Percentiles rank a stretch among this genome's conserved stretches.
Conservation (phyloP, 345 rosid species). For the Kernera saxatilis region DNA sequence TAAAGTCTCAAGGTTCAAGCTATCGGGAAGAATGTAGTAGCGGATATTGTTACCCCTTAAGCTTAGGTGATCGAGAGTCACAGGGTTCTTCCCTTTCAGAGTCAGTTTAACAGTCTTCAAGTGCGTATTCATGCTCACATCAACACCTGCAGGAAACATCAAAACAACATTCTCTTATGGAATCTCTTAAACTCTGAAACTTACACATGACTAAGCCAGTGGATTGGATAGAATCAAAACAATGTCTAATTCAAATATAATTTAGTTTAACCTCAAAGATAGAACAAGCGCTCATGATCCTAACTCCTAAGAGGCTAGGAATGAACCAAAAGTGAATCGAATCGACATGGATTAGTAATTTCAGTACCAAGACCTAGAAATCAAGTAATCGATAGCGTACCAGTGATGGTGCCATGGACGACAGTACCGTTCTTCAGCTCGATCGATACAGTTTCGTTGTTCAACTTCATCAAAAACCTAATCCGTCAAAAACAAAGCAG, state of each 20-base stretch:
- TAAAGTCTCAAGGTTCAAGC: conserved; percentile 93
- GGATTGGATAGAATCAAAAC: too few species aligned
- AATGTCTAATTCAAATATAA: too few species aligned
- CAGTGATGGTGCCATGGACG: conserved; percentile 94
- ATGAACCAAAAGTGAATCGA: neutral
- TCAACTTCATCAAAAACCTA: conserved; percentile 97
- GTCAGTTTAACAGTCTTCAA: conserved; percentile 89
- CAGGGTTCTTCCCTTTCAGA: conserved; percentile 87
- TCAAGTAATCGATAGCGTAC: too few species aligned
- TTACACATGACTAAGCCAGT: neutral
- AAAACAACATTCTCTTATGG: neutral
- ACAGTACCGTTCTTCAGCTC: conserved; percentile 96
- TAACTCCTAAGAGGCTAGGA: too few species aligned
- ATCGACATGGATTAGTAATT: neutral
- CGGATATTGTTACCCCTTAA: conserved; percentile 95
- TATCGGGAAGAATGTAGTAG: conserved; percentile 96
- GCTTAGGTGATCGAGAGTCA: conserved; percentile 84
- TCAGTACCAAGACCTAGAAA: neutral
- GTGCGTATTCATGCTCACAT: conserved; percentile 98
- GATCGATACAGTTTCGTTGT: conserved; percentile 92
- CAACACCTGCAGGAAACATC: conserved; percentile 55
- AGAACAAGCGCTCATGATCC: too few species aligned
- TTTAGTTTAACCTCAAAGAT: too few species aligned
- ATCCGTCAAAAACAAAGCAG: too few species aligned
- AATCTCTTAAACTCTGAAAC: neutral